Percentiles rank a stretch among this genome's conserved stretches.
Evolutionary conservation across 345 rosid genomes (phyloP).

Genomic region (Eucalyptus pumila): DNA sequence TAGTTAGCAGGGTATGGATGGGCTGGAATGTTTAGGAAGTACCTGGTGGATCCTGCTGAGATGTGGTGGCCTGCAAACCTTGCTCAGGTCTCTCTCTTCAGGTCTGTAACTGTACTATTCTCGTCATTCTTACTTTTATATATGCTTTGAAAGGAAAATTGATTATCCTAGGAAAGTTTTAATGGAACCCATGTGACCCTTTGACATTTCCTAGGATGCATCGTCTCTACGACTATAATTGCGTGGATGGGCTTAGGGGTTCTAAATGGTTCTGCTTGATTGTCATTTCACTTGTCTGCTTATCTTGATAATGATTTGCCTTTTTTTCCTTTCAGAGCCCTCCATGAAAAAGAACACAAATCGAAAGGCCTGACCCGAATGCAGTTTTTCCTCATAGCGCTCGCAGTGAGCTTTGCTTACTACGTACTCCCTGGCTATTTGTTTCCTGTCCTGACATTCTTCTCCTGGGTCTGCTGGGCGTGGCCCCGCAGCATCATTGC

Average conservation of each 20-base stretch:
- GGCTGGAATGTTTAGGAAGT: conserved; percentile 96
- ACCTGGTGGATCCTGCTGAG: conserved; percentile 85
- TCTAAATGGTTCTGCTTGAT: background rate
- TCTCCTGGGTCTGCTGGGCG: conserved; percentile 92
- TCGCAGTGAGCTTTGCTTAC: conserved; percentile 64
- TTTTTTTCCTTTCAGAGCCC: conserved; percentile 40
- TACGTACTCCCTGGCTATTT: conserved; percentile 78
- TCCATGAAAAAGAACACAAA: conserved; percentile 68
- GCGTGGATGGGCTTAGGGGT: background rate
- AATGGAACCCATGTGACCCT: background rate
- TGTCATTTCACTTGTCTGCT: background rate
- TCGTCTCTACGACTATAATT: background rate
- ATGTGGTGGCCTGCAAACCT: conserved; percentile 99
- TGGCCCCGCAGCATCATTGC: conserved; percentile 81
- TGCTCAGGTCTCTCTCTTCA: conserved; percentile 94
- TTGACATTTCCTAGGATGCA: background rate
- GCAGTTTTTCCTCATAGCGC: conserved; percentile 58
- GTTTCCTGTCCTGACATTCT: conserved; percentile 70
- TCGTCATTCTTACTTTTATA: background rate
- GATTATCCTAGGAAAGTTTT: background rate
- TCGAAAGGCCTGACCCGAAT: conserved; percentile 56
- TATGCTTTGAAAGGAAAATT: background rate
- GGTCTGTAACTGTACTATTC: conserved; percentile 20
- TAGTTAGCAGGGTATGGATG: conserved; percentile 93
- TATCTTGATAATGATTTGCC: background rate